A percentile compares a stretch with the other conserved stretches of the same genome.
Conservation (phyloP, 805 yeast species). For the Candida hungchunana region DNA sequence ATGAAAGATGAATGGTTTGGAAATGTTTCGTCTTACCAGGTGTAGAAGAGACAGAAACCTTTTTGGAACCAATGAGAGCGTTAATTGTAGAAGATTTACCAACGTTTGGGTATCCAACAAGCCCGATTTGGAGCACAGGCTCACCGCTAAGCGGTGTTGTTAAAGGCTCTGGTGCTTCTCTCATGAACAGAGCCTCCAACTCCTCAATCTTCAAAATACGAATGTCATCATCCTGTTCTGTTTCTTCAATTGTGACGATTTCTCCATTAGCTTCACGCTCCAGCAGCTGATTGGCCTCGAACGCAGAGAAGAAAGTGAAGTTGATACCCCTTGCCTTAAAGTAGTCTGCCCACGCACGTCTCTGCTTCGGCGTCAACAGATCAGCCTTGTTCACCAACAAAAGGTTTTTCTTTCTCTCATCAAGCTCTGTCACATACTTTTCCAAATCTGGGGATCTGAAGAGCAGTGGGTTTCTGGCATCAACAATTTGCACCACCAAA, state of each 20-base stretch:
- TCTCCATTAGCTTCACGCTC: conserved; percentile 51
- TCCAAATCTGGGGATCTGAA: conserved; percentile 89
- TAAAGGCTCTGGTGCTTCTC: conserved; percentile 70
- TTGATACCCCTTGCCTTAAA: conserved; percentile 65
- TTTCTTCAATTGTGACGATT: conserved; percentile 19
- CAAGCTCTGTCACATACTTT: conserved; percentile 71
- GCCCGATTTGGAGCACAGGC: conserved; percentile 77
- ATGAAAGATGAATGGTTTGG: conserved; percentile 87
- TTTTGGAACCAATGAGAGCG: conserved; percentile 92
- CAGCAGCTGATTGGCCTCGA: conserved; percentile 69
- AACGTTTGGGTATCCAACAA: conserved; percentile 96
- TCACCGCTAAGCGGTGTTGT: conserved; percentile 55
- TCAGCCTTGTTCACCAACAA: conserved; percentile 93
- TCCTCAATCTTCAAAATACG: conserved; percentile 78
- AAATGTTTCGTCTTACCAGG: conserved; percentile 99
- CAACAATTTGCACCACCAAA: conserved; percentile 93
- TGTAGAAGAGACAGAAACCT: conserved; percentile 96
- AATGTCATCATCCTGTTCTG: conserved; percentile 43
- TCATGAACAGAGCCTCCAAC: conserved; percentile 72
- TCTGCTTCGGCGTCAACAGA: conserved; percentile 69
- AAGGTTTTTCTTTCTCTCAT: conserved; percentile 72
- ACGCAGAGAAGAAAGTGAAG: conserved; percentile 91
- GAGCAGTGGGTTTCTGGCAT: conserved; percentile 89
- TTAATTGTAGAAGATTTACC: conserved; percentile 98
- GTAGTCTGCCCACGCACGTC: conserved; percentile 83